Evolutionary conservation across 371 early-diverging fungal genomes (phyloP).

Genomic region (Mucor mucedo): DNA sequence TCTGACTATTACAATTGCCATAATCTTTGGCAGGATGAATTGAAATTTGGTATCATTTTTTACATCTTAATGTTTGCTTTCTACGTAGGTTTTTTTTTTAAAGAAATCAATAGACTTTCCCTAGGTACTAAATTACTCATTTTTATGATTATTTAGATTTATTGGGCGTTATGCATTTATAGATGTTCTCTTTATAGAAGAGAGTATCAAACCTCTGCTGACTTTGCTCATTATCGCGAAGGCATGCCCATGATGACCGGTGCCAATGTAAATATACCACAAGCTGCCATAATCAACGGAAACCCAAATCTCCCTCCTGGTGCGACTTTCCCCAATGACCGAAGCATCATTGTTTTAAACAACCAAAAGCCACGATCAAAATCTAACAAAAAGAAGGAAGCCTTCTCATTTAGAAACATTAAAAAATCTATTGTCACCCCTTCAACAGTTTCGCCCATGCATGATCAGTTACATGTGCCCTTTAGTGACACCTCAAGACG

Average conservation of each 20-base stretch:
- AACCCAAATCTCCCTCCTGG: not conserved
- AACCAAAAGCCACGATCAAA: slow-evolving; percentile 28
- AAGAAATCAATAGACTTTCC: no score
- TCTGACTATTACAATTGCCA: slow-evolving; percentile 34
- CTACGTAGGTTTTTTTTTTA: slow-evolving; percentile 25
- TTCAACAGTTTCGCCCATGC: not conserved
- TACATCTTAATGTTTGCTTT: slow-evolving; percentile 29
- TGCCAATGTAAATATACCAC: slow-evolving; percentile 13
- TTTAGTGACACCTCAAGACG: not conserved
- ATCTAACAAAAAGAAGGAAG: slow-evolving; percentile 14
- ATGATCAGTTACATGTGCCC: slow-evolving; percentile 7
- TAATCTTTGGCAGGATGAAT: slow-evolving; percentile 32
- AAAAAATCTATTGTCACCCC: slow-evolving; percentile 5
- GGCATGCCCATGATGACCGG: slow-evolving; percentile 2
- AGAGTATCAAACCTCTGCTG: slow-evolving; percentile 6
- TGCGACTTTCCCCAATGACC: slow-evolving; percentile 9
- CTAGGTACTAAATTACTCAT: not conserved
- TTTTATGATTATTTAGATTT: slow-evolving; percentile 9
- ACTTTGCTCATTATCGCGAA: slow-evolving; percentile 7
- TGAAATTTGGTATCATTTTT: slow-evolving; percentile 34
- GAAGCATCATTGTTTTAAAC: slow-evolving; percentile 25
- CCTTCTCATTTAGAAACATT: slow-evolving; percentile 21
- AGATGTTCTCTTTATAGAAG: slow-evolving; percentile 14
- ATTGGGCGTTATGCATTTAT: slow-evolving; percentile 32
- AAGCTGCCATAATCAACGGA: slow-evolving; percentile 14